Base-by-base conservation (phyloP, 495 filamentous ascomycete genomes). In the Daldinia childiae region DNA sequence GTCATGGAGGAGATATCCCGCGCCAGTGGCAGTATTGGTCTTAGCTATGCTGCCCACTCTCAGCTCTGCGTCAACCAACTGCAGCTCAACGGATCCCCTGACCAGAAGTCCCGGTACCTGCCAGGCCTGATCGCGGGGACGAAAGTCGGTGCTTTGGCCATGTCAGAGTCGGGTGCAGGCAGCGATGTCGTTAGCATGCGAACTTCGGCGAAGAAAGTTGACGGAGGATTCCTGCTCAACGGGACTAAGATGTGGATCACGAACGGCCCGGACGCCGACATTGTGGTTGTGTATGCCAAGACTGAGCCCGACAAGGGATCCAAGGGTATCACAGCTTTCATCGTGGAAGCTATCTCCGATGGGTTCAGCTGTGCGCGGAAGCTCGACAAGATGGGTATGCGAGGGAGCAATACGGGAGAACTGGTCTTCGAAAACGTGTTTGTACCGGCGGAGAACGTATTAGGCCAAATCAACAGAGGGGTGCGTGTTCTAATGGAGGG, bases 211-310 rank as follows among this genome's bases (percentile, higher is more conserved):
- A 90, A 89, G 75, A 84, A 85, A 43, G 91, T 91, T 15, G 93
- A 97, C 70, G 93, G 93, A 14, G 95, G 95, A 27, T 98, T 90
- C 81, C 27, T 93, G 32, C 84, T 99, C 61, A 93, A 92, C 71
- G 95, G 95, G 14, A 92, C 92, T 24, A 99, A 99, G 86, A 98
- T 99, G 95, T 99, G 95, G 95, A 99, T 99, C 69, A 99, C 95
- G 29, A 99, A 99, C 76, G 95, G 95, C 14, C 95, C 95, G 15
- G 96, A 98, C 73, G 95, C 94, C 45, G 88, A 97, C 78, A 84
- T 89, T 29, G 87, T 98, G 14, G 87, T 99, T 55, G 93, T 99
- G 21, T 99, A 99, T 80, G 95, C 95, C 19, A 99, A 99, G 83
- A 97, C 96, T 6, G 86, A 88, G 45, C 95, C 95, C 17, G 85